Conservation (phyloP, 306 rosid species). For the Casuarina equisetifolia region DNA sequence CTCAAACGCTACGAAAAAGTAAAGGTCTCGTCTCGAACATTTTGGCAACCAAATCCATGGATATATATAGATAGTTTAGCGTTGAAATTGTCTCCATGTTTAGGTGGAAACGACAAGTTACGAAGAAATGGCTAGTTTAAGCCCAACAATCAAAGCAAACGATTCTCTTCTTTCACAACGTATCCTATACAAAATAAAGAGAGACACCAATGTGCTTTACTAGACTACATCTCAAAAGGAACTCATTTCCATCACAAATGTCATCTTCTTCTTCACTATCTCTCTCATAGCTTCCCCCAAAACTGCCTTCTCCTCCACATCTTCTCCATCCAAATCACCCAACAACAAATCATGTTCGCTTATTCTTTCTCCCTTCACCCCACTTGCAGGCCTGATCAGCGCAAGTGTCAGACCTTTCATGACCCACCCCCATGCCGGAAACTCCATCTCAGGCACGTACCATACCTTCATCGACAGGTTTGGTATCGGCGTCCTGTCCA, state of each 20-base stretch:
- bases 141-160: not conserved
- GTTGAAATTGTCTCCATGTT: no score
- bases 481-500: constrained; percentile 33
- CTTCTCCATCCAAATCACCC: constrained; percentile 32
- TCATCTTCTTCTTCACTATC: constrained; percentile 36
- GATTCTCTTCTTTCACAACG: no score
- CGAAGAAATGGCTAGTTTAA: not conserved
- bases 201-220: not conserved
- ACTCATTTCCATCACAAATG: constrained; percentile 33
- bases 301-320: constrained; percentile 15
- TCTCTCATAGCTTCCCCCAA: constrained; percentile 36
- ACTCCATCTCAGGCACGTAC: constrained; percentile 39
- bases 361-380: not conserved
- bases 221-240: constrained; percentile 21
- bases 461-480: constrained; percentile 39
- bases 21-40: no score
- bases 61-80: no score
- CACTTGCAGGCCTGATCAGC: constrained; percentile 24
- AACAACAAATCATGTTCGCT: constrained; percentile 16
- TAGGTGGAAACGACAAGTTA: no score
- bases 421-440: constrained; percentile 27
- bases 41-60: no score
- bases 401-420: constrained; percentile 45
- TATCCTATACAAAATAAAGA: not conserved
- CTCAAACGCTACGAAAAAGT: no score